Evolutionary conservation across 805 yeast genomes (phyloP).

Genomic region (Candida sphagnicola): DNA sequence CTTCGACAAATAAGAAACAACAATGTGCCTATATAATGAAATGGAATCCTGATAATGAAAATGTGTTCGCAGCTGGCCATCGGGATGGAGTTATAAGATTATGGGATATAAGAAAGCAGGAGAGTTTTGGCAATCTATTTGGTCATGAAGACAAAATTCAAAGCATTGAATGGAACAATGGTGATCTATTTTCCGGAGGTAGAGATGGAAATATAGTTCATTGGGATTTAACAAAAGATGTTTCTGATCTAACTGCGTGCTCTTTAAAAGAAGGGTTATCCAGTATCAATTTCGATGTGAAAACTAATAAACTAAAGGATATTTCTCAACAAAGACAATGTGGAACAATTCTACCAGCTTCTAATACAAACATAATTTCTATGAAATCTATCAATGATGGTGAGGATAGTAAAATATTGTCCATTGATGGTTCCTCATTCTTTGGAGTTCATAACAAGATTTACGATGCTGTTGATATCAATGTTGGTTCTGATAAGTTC

Average conservation of each 20-base stretch:
- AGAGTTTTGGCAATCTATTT: slow-evolving; percentile 46
- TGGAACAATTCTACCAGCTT: slow-evolving; percentile 61
- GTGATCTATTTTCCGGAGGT: slow-evolving; percentile 56
- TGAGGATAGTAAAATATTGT: slow-evolving; percentile 38
- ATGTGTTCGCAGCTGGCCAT: slow-evolving; percentile 63
- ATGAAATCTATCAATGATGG: slow-evolving; percentile 35
- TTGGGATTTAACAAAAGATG: slow-evolving; percentile 51
- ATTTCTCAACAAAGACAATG: slow-evolving; percentile 45
- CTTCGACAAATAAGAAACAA: slow-evolving; percentile 11
- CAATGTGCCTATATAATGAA: slow-evolving; percentile 41
- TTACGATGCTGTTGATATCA: slow-evolving; percentile 25
- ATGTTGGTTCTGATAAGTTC: slow-evolving; percentile 16
- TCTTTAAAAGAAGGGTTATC: slow-evolving; percentile 44
- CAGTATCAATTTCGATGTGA: slow-evolving; percentile 34
- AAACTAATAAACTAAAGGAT: slow-evolving; percentile 26
- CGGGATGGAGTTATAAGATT: slow-evolving; percentile 52
- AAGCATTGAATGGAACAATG: slow-evolving; percentile 56
- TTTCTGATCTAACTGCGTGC: slow-evolving; percentile 25
- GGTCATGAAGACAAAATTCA: slow-evolving; percentile 57
- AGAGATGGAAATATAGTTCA: slow-evolving; percentile 64
- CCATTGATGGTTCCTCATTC: slow-evolving; percentile 52
- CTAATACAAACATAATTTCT: slow-evolving; percentile 46
- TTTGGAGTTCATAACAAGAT: slow-evolving; percentile 52
- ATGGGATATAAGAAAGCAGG: slow-evolving; percentile 72
- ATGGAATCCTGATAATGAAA: slow-evolving; percentile 63